These are phyloP conservation scores for Aleurites moluccanus DNA, from an alignment of 441 rosid species.

Conservation along the genomic window DNA sequence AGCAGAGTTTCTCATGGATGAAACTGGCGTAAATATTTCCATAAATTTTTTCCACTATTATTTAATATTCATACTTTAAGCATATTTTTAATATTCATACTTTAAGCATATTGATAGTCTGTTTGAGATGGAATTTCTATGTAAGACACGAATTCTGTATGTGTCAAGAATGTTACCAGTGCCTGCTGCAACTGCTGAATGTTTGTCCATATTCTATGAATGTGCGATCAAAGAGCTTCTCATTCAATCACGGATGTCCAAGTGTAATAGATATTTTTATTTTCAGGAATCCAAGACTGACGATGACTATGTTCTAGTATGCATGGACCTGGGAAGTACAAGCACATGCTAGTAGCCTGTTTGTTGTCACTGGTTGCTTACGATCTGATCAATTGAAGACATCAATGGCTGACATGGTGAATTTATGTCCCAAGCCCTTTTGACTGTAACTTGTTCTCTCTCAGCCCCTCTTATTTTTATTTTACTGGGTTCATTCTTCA, in stretches of 20 bases:
- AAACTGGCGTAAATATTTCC: not conserved
- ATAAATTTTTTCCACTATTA: not conserved
- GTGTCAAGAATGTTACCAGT: not conserved
- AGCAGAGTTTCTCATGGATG: not conserved
- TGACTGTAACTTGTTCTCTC: not conserved
- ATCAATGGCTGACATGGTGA: conserved; percentile 6
- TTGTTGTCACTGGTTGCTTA: conserved; percentile 13
- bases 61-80: not conserved
- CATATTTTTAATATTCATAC: too few relatives aligned
- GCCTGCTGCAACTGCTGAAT: not conserved
- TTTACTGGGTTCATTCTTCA: conserved; percentile 13
- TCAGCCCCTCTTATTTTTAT: not conserved
- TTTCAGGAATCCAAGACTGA: conserved; percentile 35
- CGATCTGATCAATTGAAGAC: not conserved
- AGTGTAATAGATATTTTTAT: conserved; percentile 15
- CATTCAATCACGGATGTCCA: not conserved
- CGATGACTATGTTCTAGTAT: conserved; percentile 9
- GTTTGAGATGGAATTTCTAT: conserved; percentile 1
- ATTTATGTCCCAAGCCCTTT: conserved; percentile 2
- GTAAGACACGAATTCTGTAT: not conserved
- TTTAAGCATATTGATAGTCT: not conserved
- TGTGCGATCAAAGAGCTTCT: not conserved
- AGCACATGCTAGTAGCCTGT: conserved; percentile 11
- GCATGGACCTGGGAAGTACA: conserved; percentile 20
- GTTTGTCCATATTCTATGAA: not conserved